Base-by-base conservation (phyloP, 805 yeast species). In the Wickerhamomyces chambardii region DNA sequence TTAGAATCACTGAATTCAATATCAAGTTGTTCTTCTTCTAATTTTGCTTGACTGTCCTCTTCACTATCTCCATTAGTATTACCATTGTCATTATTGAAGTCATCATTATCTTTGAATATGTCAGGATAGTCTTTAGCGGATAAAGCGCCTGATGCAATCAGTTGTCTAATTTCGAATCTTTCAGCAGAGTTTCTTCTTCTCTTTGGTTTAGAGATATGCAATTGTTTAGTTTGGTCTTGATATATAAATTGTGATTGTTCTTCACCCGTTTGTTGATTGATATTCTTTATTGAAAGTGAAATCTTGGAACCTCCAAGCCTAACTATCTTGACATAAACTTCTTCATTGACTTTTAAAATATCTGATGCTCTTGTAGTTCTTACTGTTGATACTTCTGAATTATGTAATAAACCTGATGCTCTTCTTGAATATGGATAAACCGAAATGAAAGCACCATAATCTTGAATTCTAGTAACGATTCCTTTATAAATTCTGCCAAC, bases 111-210 rank as follows among this genome's bases (percentile, higher is more conserved):
- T 24, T 24, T 24, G 6, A 24, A 24, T 2, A 79, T 50, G 36
- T 78, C 89, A 2, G 87, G 87, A 48, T 78, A 77, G 41, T 80
- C 89, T 3, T 73, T 66, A 1, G 80, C 72, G 5, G 76, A 64
- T 0, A 76, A 73, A 1, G 74, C 89, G 3, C 95, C 95, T 5
- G 90, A 73, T 0, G 90, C 78, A 18, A 82, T 83, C 31, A 89
- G 59, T 51, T 89, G 96, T 25, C 83, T 66, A 34, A 84, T 68
- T 51, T 90, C 97, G 95, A 96, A 89, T 37, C 86, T 59, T 56
- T 89, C 97, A 0, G 94, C 94, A 0, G 94, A 82, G 0, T 94
- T 80, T 26, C 80, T 54, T 35, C 84, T 66, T 40, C 66, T 59
- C 41, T 56, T 62, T 7, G 38, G 42, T 11, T 44, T 45, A 3